phyloP scores from a whole-genome alignment of 1,284 basidiomycete species.

The Phellopilus nigrolimitatus region DNA sequence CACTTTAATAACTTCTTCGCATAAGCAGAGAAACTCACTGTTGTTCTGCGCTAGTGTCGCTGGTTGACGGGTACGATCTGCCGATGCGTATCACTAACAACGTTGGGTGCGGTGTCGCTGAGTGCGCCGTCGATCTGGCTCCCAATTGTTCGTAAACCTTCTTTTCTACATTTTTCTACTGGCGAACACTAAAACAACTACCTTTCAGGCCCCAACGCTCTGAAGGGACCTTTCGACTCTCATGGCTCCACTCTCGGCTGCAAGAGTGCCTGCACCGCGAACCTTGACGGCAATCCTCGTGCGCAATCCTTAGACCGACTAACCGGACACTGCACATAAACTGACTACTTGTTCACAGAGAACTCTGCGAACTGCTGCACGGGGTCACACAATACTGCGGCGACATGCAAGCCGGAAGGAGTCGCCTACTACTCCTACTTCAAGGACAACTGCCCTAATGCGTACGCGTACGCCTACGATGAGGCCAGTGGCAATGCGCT shows the following conservation, averaged over 20 bases:
- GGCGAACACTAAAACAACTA: too few relatives aligned
- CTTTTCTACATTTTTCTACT: too few relatives aligned
- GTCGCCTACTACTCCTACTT: conserved; percentile 51
- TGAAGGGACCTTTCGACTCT: conserved; percentile 48
- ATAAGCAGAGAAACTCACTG: conserved; percentile 28
- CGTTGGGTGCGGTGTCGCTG: conserved; percentile 41
- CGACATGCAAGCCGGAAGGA: conserved; percentile 46
- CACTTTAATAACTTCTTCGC: too few relatives aligned
- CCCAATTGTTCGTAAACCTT: conserved; percentile 39
- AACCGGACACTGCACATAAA: too few relatives aligned
- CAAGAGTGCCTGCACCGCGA: conserved; percentile 52
- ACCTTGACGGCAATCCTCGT: conserved; percentile 42
- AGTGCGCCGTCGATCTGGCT: conserved; percentile 50
- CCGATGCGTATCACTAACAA: conserved; percentile 51
- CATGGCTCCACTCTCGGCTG: conserved; percentile 50
- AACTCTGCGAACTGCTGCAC: conserved; percentile 49
- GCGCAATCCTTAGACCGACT: too few relatives aligned
- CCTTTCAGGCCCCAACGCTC: conserved; percentile 40
- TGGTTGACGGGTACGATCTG: conserved; percentile 57
- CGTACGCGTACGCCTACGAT: conserved; percentile 56
- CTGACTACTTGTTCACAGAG: too few relatives aligned
- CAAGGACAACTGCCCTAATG: conserved; percentile 48
- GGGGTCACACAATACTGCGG: too few relatives aligned
- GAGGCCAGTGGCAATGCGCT: conserved; percentile 49
- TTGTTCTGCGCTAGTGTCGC: conserved; percentile 32